Base-by-base conservation (phyloP, 441 rosid genomes). In the Croton setiger region DNA sequence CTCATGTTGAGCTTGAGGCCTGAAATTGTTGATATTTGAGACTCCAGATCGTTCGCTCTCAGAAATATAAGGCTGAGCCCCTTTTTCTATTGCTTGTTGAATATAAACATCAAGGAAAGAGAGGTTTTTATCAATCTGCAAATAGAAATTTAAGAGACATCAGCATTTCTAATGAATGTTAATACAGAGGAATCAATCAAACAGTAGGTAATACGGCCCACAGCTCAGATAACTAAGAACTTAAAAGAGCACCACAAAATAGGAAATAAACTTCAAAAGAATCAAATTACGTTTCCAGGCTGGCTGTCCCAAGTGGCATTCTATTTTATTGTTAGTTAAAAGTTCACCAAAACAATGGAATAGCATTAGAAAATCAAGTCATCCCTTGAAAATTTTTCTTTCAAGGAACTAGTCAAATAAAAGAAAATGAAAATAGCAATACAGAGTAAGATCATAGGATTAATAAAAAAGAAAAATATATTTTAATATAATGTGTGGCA, bases 71-170 rank as follows among this genome's bases (percentile, higher is more conserved):
- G 93, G 90, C 76, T 85, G 91, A 43, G 93, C 87, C 57, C 99
- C 99, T 67, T 77, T 88, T 74, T 89, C 91, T 12, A 92, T 68
- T 31, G 98, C 76, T 71, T 84, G 82, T 78, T 89, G 86, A 57
- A 96, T 86, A 69, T 80, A 88, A 62, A 81, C 76, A 74, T 84
- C 68, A 61, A 96, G 98, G 78, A 96, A 92, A 47, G 95, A 82
- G 62, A 96, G 90, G 53, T 72, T 83, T 78, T 78, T 87, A 73
- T 96, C 99, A 58, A 91, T 83, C 99, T 96, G 93, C 83, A 82
- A 69, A 41, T n/a, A 67, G 36, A 52, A 64, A 75, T 33, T 27
- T 23, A 41, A 70, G 5, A 44, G 63, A 59, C 8, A 60, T 75
- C 37, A 72, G 35, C 23, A 56, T 51, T 75, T 49, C 51, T 27